Conservation (phyloP, 176 grass and related monocot genomes). For the Tillandsia fasciculata region DNA sequence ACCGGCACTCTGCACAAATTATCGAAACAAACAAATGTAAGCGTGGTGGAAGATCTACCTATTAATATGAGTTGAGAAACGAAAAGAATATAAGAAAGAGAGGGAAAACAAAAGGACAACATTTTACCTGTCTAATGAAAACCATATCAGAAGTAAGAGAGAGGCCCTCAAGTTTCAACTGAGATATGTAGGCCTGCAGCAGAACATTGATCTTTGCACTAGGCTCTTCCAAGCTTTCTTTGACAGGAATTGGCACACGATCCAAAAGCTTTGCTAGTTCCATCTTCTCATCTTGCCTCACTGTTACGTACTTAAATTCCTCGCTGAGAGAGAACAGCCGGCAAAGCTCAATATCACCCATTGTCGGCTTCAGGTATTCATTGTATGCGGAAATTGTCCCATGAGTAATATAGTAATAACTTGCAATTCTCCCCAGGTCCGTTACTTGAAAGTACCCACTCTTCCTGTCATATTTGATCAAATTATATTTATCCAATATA, state of each 20-base stretch:
- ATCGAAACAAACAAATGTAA: not conserved
- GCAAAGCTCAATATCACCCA: conserved; percentile 91
- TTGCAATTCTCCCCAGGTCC: conserved; percentile 85
- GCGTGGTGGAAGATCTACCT: too few species aligned
- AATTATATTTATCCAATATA: conserved; percentile 85
- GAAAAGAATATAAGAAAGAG: too few species aligned
- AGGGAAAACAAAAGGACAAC: not conserved
- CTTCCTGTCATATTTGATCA: conserved; percentile 94
- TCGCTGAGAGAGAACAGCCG: conserved; percentile 83
- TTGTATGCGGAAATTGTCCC: conserved; percentile 90
- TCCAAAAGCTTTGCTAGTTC: conserved; percentile 90
- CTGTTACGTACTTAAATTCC: conserved; percentile 93
- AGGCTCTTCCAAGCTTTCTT: conserved; percentile 95
- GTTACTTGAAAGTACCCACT: conserved; percentile 93
- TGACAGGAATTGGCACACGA: conserved; percentile 90
- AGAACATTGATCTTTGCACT: conserved; percentile 98
- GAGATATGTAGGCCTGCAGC: conserved; percentile 93
- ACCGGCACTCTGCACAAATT: conserved; percentile 69
- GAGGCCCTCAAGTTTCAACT: conserved; percentile 78
- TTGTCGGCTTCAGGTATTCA: conserved; percentile 89
- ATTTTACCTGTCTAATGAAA: conserved; percentile 72
- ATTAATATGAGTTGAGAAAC: too few species aligned
- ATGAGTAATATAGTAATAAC: conserved; percentile 94
- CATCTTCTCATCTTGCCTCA: conserved; percentile 93
- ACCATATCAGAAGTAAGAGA: conserved; percentile 90